Base-by-base conservation (phyloP, 169 alveolate genomes). In the Theileria parva region DNA sequence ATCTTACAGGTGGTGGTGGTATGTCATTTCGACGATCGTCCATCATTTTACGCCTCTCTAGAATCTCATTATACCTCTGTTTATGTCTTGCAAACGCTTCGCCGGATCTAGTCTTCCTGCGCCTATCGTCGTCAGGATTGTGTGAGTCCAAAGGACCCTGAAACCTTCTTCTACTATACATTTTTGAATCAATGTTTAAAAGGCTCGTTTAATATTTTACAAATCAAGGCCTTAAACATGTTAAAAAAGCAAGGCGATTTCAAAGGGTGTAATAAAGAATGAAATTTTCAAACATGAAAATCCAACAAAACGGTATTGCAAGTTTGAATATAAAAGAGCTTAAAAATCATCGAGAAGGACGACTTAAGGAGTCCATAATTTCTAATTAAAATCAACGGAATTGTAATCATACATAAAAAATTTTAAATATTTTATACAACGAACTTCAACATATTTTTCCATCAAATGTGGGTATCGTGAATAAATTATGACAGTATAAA, bases 51-150 rank as follows among this genome's bases (percentile, higher is more conserved):
- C 78, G 48, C 5, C 90, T 72, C 60, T 51, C 53, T 8, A 77
- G 59, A n/a, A 77, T 84, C 44, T 84, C 81, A 59, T 64, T 13
- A 59, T 84, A 84, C 65, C 81, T 32, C 51, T 72, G 74, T 28
- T 85, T 75, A 30, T 84, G 86, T 21, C 86, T 34, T 19, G 51
- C 78, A 37, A 74, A 78, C 17, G 83, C 90, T 23, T 84, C 90
- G 17, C 50, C 60, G 48, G 86, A 77, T 32, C 90, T 44, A 12
- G 61, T 48, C 48, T 75, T 72, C 60, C 71, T 75, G 57, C 66
- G 69, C 65, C 39, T n/a, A 65, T 32, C 25, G 51, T 65, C 12
- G 9, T 25, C 34, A n/a, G 11, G 44, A 17, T 65, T 39, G 27
- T 25, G 27, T 19, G 66, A 57, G 37, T 57, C 66, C 32, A 57